Base-by-base conservation (phyloP, 2,329 filamentous ascomycete species). In the Coniochaeta sp. region DNA sequence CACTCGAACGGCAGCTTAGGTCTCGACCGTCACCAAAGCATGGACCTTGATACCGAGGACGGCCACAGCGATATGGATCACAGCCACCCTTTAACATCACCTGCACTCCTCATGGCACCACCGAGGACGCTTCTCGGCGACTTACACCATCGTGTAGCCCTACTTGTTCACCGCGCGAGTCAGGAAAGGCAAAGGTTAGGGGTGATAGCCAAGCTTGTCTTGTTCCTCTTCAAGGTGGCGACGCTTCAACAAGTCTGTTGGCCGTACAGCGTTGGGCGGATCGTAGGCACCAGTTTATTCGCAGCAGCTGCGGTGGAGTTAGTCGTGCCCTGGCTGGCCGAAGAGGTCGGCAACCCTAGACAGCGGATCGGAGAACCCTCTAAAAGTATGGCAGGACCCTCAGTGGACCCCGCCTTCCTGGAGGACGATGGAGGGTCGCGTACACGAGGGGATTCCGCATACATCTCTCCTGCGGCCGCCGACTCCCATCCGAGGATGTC, bases 141-240 rank as follows among this genome's bases (percentile, higher is more conserved):
- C 55, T 61, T 74, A 28, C 71, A 68, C 38, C 72, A 77, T 52
- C 70, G 67, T 55, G 66, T 71, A 4, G 65, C 67, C 24, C 60
- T 80, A n/a, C 65, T 69, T 2, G 67, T 73, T 57, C 75, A 81
- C 62, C 73, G 67, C 62, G 66, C 66, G 55, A 63, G 64, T 64
- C 68, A 66, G 47, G n/a, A 44, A 5, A 6, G 7, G 17, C 22
- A 58, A 33, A 11, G n/a, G 12, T 22, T 58, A 63, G 67, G 72
- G 71, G 71, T 73, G 57, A 59, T 76, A 6, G 64, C 82, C 22
- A 87, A 87, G 56, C 73, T 90, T 2, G 66, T 72, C 1, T 66
- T 93, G 1, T 93, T 96, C 66, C 70, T 88, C 6, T 65, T 81
- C 57, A 96, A 96, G 72, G 74, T 92, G 9, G 74, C 81, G 14